phyloP scores from a whole-genome alignment of 2,329 filamentous ascomycete species.

The Pseudocercospora vitis region DNA sequence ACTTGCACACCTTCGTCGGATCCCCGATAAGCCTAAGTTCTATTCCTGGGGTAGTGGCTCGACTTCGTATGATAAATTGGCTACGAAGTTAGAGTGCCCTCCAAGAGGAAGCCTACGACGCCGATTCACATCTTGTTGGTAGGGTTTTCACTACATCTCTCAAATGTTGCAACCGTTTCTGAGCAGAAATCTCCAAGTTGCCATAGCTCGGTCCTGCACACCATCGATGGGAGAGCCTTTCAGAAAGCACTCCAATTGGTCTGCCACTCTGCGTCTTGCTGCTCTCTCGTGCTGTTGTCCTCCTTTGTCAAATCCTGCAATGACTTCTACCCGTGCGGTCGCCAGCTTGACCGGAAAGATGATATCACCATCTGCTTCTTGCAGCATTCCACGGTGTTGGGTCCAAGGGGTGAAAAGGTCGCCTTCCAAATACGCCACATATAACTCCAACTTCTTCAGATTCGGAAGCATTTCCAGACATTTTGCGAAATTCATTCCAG shows the following conservation, averaged over 20 bases:
- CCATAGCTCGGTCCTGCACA: constrained; percentile 1
- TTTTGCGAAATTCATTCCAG: constrained; percentile 5
- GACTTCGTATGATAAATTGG: too few relatives aligned
- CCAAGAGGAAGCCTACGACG: too few relatives aligned
- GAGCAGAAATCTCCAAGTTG: constrained; percentile 2
- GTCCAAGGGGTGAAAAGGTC: constrained; percentile 7
- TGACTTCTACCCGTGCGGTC: not conserved
- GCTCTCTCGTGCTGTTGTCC: not conserved
- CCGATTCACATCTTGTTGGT: not conserved
- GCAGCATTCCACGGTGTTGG: too few relatives aligned
- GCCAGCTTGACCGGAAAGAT: constrained; percentile 2
- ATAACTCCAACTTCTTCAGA: constrained; percentile 1
- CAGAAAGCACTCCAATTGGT: constrained; percentile 1
- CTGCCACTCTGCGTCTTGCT: not conserved
- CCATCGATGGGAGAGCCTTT: not conserved
- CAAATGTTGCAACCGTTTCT: constrained; percentile 7
- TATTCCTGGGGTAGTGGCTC: too few relatives aligned
- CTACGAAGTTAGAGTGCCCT: too few relatives aligned
- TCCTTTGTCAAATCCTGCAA: constrained; percentile 7
- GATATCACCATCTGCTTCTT: not conserved
- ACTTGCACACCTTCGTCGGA: too few relatives aligned
- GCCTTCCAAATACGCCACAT: not conserved
- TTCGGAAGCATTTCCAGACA: constrained; percentile 2
- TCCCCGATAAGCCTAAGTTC: too few relatives aligned
- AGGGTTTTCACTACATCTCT: not conserved